A percentile compares a stretch with the other conserved stretches of the same genome.
These are phyloP conservation scores for Capsicum baccatum DNA, from an alignment of 257 asterid genomes.

Conservation along the genomic window DNA sequence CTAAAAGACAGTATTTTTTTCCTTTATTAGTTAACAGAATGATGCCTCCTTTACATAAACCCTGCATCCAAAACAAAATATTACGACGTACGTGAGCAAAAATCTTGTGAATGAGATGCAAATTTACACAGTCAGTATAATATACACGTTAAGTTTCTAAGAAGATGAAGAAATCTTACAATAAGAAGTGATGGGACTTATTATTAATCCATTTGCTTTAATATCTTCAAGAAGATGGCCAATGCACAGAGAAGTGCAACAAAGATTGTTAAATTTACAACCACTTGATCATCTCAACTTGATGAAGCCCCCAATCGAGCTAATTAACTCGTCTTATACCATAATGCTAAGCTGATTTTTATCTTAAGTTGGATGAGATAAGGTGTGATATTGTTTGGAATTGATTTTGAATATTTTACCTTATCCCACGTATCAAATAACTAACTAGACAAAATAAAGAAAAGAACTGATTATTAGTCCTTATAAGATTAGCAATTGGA, in stretches of 20 bases:
- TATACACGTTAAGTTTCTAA: not conserved
- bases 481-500: too few species aligned
- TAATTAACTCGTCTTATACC: not conserved
- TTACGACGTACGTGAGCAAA: too few species aligned
- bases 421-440: too few species aligned
- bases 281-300: conserved; percentile 28
- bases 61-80: conserved; percentile 47
- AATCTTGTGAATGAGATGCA: too few species aligned
- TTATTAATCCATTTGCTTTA: conserved; percentile 59
- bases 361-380: too few species aligned
- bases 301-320: not conserved
- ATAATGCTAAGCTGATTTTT: not conserved
- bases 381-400: too few species aligned
- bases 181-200: conserved; percentile 52
- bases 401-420: too few species aligned
- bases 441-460: too few species aligned
- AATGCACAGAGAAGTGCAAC: conserved; percentile 57
- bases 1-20: conserved; percentile 43
- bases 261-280: conserved; percentile 47
- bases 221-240: conserved; percentile 59
- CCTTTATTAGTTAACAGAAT: conserved; percentile 53
- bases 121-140: not conserved
- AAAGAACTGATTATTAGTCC: too few species aligned
- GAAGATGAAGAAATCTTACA: conserved; percentile 41
- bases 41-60: conserved; percentile 55